Conservation (phyloP, 2,329 filamentous ascomycete species). For the Aspergillus sclerotialis region DNA sequence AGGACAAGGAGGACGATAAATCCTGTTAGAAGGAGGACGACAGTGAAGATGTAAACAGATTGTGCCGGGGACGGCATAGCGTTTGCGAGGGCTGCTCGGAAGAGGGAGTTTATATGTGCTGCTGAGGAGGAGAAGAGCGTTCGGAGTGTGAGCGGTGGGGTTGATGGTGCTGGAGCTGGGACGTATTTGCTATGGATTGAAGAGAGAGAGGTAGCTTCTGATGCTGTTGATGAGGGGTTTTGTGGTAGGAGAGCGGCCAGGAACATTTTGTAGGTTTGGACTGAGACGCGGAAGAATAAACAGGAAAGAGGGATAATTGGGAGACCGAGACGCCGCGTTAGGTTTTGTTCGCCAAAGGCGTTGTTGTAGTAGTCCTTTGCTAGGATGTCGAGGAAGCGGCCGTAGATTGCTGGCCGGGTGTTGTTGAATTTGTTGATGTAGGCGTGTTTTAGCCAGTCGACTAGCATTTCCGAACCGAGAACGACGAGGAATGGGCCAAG, state of each 20-base stretch:
- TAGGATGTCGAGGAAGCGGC: conserved; percentile 82
- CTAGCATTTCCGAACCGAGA: conserved; percentile 90
- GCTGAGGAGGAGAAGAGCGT: conserved; percentile 53
- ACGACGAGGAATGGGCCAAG: conserved; percentile 90
- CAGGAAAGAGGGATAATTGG: conserved; percentile 90
- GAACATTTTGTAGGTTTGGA: conserved; percentile 98
- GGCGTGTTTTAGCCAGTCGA: conserved; percentile 94
- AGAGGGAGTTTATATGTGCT: conserved; percentile 29
- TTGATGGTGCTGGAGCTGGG: conserved; percentile 61
- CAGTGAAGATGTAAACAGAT: conserved; percentile 49
- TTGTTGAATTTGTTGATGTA: conserved; percentile 99
- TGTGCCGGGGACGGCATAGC: conserved; percentile 36
- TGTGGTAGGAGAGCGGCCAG: conserved; percentile 77
- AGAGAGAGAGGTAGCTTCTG: conserved; percentile 31
- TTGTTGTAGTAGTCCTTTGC: conserved; percentile 98
- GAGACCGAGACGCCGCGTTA: conserved; percentile 82
- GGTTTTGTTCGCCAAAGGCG: conserved; percentile 81
- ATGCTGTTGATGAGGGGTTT: conserved; percentile 46
- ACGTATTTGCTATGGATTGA: conserved; percentile 42
- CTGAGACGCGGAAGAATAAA: conserved; percentile 84
- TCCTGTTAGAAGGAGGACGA: conserved; percentile 74
- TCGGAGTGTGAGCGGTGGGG: conserved; percentile 51
- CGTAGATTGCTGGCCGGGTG: conserved; percentile 83
- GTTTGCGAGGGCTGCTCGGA: conserved; percentile 35
- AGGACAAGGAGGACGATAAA: conserved; percentile 79